phyloP scores from a whole-genome alignment of 1,284 basidiomycete species.

The Mycena citricolor region DNA sequence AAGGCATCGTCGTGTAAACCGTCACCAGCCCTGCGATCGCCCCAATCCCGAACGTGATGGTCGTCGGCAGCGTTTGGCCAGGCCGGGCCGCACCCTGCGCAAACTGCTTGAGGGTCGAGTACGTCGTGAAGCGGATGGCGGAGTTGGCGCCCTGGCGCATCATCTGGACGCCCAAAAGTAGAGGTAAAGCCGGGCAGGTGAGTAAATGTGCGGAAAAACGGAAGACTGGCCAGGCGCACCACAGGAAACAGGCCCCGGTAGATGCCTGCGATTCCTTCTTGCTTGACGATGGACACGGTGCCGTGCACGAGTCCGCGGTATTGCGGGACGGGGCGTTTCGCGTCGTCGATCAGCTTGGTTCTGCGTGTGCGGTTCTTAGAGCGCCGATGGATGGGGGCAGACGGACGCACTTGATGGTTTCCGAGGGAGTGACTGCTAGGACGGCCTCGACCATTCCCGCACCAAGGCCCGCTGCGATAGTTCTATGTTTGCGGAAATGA shows the following conservation, averaged over 20 bases:
- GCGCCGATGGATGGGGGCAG: not conserved
- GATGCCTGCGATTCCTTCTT: slow-evolving; percentile 82
- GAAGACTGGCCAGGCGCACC: slow-evolving; percentile 52
- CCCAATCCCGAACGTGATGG: slow-evolving; percentile 94
- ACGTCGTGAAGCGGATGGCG: slow-evolving; percentile 89
- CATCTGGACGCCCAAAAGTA: too few species aligned
- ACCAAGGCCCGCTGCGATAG: slow-evolving; percentile 76
- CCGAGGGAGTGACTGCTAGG: slow-evolving; percentile 94
- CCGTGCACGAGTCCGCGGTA: slow-evolving; percentile 91
- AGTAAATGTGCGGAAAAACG: slow-evolving; percentile 2
- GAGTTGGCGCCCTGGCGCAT: slow-evolving; percentile 98
- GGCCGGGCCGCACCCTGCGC: slow-evolving; percentile 76
- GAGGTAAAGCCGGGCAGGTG: slow-evolving; percentile 3
- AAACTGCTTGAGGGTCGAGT: slow-evolving; percentile 24
- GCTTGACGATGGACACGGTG: slow-evolving; percentile 75
- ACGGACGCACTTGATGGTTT: slow-evolving; percentile 89
- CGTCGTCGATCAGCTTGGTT: slow-evolving; percentile 97
- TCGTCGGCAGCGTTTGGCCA: slow-evolving; percentile 82
- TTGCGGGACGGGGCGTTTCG: slow-evolving; percentile 79
- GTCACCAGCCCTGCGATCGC: slow-evolving; percentile 93
- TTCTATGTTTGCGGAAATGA: not conserved
- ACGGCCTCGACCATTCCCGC: slow-evolving; percentile 95
- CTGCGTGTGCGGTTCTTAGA: slow-evolving; percentile 41
- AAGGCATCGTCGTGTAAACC: slow-evolving; percentile 92
- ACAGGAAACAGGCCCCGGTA: slow-evolving; percentile 95